These are phyloP conservation scores for Digitaria exilis DNA, from an alignment of 202 grass and related monocot species.

Conservation along the genomic window DNA sequence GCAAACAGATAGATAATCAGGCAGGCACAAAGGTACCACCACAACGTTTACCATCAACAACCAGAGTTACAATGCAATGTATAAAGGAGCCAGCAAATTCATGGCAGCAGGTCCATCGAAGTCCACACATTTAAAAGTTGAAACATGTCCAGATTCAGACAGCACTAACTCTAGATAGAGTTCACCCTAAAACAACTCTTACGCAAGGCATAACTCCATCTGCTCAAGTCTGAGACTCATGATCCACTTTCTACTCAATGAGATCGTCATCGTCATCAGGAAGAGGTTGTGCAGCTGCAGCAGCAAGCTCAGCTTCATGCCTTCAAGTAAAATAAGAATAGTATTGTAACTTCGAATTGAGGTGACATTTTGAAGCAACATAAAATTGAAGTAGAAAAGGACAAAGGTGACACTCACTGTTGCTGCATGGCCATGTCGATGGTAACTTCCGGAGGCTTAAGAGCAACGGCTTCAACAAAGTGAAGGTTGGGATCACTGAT, in stretches of 20 bases:
- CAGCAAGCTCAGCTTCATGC: constrained; percentile 70
- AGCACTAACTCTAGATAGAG: constrained; percentile 29
- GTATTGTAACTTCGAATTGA: neutral
- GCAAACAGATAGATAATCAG: neutral
- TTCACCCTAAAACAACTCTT: constrained; percentile 40
- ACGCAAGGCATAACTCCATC: constrained; percentile 21
- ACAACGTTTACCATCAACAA: constrained; percentile 4
- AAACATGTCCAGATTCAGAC: constrained; percentile 12
- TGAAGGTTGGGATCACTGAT: constrained; percentile 62
- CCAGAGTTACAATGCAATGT: constrained; percentile 33
- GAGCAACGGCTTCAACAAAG: constrained; percentile 78
- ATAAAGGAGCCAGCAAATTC: constrained; percentile 43
- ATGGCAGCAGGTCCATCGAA: constrained; percentile 29
- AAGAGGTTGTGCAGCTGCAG: constrained; percentile 67
- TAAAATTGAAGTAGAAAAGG: neutral
- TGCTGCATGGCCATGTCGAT: constrained; percentile 87
- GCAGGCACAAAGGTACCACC: neutral
- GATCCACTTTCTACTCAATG: constrained; percentile 62
- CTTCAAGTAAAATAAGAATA: constrained; percentile 24
- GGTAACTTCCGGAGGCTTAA: constrained; percentile 77
- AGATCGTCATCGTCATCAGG: constrained; percentile 82
- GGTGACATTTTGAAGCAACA: neutral
- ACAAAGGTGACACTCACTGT: constrained; percentile 51
- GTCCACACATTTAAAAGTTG: constrained; percentile 43
- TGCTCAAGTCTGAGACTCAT: constrained; percentile 29